phyloP scores from a whole-genome alignment of 2,329 filamentous ascomycete genomes.

The Aspergillus neoniger region DNA sequence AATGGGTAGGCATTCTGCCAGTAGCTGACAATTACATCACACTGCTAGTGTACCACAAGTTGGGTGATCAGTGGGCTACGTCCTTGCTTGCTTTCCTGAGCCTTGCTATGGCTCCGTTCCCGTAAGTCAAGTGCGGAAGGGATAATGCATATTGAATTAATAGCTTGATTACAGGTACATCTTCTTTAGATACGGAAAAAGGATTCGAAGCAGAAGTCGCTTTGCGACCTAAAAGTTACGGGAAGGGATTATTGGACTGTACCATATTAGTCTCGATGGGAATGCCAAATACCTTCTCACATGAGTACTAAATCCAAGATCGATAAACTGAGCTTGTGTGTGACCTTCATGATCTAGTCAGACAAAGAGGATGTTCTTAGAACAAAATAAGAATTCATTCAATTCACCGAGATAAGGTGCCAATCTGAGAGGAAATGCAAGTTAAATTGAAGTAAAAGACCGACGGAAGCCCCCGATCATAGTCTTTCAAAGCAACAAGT shows the following conservation, averaged over 20 bases:
- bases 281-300: no score
- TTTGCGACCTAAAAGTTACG: constrained; percentile 8
- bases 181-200: constrained; percentile 38
- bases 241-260: not conserved
- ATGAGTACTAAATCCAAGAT: no score
- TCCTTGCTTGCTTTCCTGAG: constrained; percentile 39
- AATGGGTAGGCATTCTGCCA: no score
- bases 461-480: no score
- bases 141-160: not conserved
- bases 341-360: no score
- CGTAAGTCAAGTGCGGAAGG: constrained; percentile 27
- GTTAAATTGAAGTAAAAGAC: no score
- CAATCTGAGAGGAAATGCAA: no score
- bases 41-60: constrained; percentile 35
- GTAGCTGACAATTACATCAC: not conserved
- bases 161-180: not conserved
- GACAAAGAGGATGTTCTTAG: no score
- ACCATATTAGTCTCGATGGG: not conserved
- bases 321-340: no score
- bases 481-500: no score
- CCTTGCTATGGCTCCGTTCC: constrained; percentile 39
- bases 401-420: no score
- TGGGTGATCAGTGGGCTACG: constrained; percentile 43
- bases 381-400: no score
- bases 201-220: constrained; percentile 32